phyloP scores from a whole-genome alignment of 345 rosid genomes.

The Hibiscus trionum region DNA sequence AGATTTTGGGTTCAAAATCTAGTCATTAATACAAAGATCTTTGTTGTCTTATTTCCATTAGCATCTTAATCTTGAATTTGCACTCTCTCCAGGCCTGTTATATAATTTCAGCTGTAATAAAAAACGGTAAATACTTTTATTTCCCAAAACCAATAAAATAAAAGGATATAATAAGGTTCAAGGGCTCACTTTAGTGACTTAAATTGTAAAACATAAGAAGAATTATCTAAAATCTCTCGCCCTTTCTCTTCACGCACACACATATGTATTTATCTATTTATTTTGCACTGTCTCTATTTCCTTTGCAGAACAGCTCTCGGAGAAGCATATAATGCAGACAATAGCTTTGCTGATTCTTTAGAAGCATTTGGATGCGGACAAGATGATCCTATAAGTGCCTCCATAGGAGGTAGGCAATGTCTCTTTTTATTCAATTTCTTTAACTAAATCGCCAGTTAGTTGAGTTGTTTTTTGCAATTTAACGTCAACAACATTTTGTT shows the following conservation, averaged over 20 bases:
- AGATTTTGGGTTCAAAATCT: not conserved
- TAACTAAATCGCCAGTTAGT: not conserved
- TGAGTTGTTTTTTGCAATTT: not conserved
- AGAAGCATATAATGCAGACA: conserved; percentile 63
- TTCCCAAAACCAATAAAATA: not conserved
- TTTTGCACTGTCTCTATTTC: conserved; percentile 3
- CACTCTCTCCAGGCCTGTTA: not conserved
- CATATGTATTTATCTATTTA: not conserved
- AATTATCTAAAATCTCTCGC: not conserved
- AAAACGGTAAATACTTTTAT: not conserved
- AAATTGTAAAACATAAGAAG: not conserved
- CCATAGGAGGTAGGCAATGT: conserved; percentile 69
- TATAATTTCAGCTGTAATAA: not conserved
- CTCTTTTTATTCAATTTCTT: conserved; percentile 8
- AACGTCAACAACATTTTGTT: not conserved
- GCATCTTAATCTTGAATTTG: not conserved
- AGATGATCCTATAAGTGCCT: conserved; percentile 77
- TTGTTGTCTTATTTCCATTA: not conserved
- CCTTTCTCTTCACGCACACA: not conserved
- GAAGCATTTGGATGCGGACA: conserved; percentile 87
- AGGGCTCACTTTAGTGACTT: not conserved
- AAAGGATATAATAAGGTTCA: not conserved
- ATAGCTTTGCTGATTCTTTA: conserved; percentile 58
- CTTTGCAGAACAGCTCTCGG: conserved; percentile 59
- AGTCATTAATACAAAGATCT: not conserved